These are phyloP conservation scores for Raffaelea ambrosiae DNA, from an alignment of 2,329 filamentous ascomycete genomes.

Conservation along the genomic window DNA sequence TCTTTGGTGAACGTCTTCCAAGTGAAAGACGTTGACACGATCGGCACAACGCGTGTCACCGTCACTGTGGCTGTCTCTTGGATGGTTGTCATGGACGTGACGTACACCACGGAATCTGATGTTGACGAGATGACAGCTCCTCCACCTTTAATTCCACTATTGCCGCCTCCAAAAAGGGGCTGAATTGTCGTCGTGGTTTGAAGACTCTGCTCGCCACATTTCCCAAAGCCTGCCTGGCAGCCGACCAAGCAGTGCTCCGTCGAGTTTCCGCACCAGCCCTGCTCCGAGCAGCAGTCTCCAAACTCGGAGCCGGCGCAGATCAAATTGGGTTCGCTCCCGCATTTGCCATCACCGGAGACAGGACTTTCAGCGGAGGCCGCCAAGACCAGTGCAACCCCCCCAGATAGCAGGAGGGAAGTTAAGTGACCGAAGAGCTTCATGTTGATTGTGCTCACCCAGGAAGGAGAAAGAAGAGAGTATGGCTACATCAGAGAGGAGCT, in stretches of 20 bases:
- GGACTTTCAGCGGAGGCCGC: not conserved
- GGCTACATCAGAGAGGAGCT: no score
- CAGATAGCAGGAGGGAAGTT: no score
- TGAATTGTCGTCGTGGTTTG: not conserved
- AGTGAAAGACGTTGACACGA: conserved; percentile 3
- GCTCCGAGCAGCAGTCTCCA: conserved; percentile 9
- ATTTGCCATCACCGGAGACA: conserved; percentile 6
- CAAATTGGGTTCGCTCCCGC: conserved; percentile 1
- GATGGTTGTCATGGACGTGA: conserved; percentile 1
- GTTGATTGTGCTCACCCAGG: no score
- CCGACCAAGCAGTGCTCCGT: conserved; percentile 10
- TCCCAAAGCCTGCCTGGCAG: conserved; percentile 9
- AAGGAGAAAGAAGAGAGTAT: no score
- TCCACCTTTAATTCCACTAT: not conserved
- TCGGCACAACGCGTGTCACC: conserved; percentile 2
- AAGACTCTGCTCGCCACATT: conserved; percentile 2
- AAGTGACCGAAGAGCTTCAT: no score
- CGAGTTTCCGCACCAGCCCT: conserved; percentile 9
- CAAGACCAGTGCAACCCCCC: not conserved
- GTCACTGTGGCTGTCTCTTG: conserved; percentile 2
- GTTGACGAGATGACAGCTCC: not conserved
- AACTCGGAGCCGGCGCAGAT: conserved; percentile 9
- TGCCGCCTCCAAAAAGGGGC: no score
- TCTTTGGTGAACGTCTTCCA: conserved; percentile 7
- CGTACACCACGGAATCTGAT: not conserved